These are phyloP conservation scores for Aspergillus homomorphus DNA, from an alignment of 495 filamentous ascomycete species.

Conservation along the genomic window DNA sequence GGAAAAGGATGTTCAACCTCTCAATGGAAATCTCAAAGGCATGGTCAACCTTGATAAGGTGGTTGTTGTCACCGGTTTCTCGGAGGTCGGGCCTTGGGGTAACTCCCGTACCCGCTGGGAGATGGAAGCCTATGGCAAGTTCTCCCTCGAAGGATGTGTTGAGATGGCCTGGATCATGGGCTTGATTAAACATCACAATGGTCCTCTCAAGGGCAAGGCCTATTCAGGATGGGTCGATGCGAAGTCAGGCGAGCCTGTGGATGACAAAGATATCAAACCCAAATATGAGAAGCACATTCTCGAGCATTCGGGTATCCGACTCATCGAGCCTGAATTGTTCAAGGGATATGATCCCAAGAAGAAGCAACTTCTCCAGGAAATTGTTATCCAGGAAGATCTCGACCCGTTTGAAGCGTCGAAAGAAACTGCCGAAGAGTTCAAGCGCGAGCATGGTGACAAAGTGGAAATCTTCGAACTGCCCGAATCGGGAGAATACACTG, in stretches of 20 bases:
- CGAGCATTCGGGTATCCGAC: constrained; percentile 94
- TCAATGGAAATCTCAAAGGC: constrained; percentile 82
- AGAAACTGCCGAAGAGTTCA: constrained; percentile 96
- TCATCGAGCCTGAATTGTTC: constrained; percentile 97
- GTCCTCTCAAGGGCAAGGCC: constrained; percentile 92
- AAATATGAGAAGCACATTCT: constrained; percentile 97
- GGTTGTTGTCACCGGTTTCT: constrained; percentile 94
- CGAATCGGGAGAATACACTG: constrained; percentile 92
- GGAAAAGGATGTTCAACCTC: constrained; percentile 83
- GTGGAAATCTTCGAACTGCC: constrained; percentile 94
- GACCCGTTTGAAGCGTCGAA: constrained; percentile 97
- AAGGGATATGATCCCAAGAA: constrained; percentile 96
- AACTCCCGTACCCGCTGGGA: constrained; percentile 98
- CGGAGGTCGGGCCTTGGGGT: constrained; percentile 96
- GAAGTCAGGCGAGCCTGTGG: constrained; percentile 90
- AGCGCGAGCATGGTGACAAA: constrained; percentile 93
- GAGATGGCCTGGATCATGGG: constrained; percentile 99
- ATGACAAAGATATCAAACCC: constrained; percentile 94
- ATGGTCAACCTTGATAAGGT: constrained; percentile 99
- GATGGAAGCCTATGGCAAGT: constrained; percentile 96
- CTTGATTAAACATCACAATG: constrained; percentile 97
- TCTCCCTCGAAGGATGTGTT: constrained; percentile 95
- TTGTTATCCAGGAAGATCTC: constrained; percentile 93
- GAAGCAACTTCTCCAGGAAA: constrained; percentile 97
- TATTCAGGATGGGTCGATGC: constrained; percentile 97